Evolutionary conservation across 805 yeast species (phyloP).

Genomic region (Hanseniaspora valbyensis): DNA sequence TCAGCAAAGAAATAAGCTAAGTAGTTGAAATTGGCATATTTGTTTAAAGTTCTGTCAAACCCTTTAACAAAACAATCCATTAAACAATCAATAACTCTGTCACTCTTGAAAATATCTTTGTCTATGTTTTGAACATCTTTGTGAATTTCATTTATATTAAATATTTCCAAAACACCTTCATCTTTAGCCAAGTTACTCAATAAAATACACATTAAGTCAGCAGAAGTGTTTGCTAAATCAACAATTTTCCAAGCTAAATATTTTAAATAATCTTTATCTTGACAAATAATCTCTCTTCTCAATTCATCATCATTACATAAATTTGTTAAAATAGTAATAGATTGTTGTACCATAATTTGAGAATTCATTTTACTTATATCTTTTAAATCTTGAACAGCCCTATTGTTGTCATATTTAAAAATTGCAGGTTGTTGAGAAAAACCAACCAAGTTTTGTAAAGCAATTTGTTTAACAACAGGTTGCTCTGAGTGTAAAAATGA

Average conservation of each 20-base stretch:
- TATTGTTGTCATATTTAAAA: slow-evolving; percentile 58
- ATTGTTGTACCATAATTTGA: slow-evolving; percentile 46
- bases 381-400: slow-evolving; percentile 64
- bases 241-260: slow-evolving; percentile 41
- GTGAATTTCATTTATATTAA: slow-evolving; percentile 30
- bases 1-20: slow-evolving; percentile 84
- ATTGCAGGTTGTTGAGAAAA: slow-evolving; percentile 63
- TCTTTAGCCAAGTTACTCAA: slow-evolving; percentile 78
- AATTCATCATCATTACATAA: slow-evolving; percentile 60
- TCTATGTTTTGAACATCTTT: slow-evolving; percentile 31
- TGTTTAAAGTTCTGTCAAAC: slow-evolving; percentile 56
- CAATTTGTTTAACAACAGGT: slow-evolving; percentile 69
- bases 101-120: slow-evolving; percentile 45
- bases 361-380: slow-evolving; percentile 44
- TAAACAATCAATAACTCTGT: slow-evolving; percentile 58
- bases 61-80: slow-evolving; percentile 88
- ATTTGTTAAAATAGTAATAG: slow-evolving; percentile 73
- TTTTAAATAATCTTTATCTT: slow-evolving; percentile 47
- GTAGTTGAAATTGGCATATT: slow-evolving; percentile 67
- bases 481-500: slow-evolving; percentile 72
- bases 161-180: slow-evolving; percentile 46
- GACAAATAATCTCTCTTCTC: slow-evolving; percentile 48
- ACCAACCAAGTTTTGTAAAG: slow-evolving; percentile 73
- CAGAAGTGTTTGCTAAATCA: slow-evolving; percentile 48
- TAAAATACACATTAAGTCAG: slow-evolving; percentile 74